Conservation (phyloP, 805 yeast species). For the Kregervanrija delftensis region DNA sequence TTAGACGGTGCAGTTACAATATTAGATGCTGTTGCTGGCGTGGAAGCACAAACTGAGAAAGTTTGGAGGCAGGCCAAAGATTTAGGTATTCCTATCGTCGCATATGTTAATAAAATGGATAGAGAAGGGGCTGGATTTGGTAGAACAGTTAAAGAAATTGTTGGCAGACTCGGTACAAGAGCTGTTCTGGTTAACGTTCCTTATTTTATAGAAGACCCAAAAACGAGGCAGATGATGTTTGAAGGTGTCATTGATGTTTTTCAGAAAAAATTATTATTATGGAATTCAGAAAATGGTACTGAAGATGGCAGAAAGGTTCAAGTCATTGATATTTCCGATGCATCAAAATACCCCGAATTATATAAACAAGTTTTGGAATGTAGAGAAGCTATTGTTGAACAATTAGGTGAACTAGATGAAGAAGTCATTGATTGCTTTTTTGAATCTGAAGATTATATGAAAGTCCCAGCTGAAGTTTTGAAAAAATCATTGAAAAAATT, state of each 20-base stretch:
- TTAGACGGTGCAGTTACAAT: slow-evolving; percentile 92
- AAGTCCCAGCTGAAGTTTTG: slow-evolving; percentile 50
- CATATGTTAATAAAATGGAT: slow-evolving; percentile 93
- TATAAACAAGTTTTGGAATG: slow-evolving; percentile 46
- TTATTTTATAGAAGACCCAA: slow-evolving; percentile 43
- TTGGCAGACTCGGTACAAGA: slow-evolving; percentile 64
- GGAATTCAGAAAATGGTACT: slow-evolving; percentile 32
- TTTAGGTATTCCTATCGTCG: slow-evolving; percentile 63
- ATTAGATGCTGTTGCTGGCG: slow-evolving; percentile 94
- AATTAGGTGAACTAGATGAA: slow-evolving; percentile 80
- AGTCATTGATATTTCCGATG: slow-evolving; percentile 36
- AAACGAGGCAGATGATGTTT: slow-evolving; percentile 35
- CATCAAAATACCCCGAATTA: slow-evolving; percentile 23
- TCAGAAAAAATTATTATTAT: slow-evolving; percentile 49
- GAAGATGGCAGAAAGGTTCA: slow-evolving; percentile 44
- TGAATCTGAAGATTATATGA: slow-evolving; percentile 66
- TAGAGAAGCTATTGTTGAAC: slow-evolving; percentile 75
- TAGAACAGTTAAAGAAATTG: slow-evolving; percentile 79
- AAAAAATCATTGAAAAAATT: slow-evolving; percentile 55
- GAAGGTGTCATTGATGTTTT: slow-evolving; percentile 73
- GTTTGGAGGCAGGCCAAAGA: slow-evolving; percentile 86
- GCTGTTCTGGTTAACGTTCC: slow-evolving; percentile 78
- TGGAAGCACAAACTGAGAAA: slow-evolving; percentile 95
- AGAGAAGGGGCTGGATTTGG: slow-evolving; percentile 93
- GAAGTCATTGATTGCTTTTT: slow-evolving; percentile 67